These are phyloP conservation scores for Fusarium praegraminearum DNA, from an alignment of 2,329 filamentous ascomycete genomes.

Conservation along the genomic window DNA sequence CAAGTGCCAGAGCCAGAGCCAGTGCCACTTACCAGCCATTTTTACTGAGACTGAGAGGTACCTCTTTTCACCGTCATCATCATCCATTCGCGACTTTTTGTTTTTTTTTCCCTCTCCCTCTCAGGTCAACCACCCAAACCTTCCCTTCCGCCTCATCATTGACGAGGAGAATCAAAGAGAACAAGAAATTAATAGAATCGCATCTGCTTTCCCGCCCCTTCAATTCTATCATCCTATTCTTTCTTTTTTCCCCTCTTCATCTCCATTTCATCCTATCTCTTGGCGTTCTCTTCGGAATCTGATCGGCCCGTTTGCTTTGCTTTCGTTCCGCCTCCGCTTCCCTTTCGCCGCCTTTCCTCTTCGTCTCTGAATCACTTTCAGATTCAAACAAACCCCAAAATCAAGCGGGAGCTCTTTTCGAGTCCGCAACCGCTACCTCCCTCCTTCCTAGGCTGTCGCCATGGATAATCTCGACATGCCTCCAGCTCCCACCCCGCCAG, in stretches of 20 bases:
- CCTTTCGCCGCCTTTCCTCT: constrained; percentile 34
- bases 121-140: constrained; percentile 10
- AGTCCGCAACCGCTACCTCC: constrained; percentile 42
- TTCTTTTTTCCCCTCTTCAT: constrained; percentile 7
- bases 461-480: constrained; percentile 58
- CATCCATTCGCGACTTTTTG: constrained; percentile 26
- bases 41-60: background rate
- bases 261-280: constrained; percentile 27
- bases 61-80: constrained; percentile 33
- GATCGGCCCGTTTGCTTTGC: constrained; percentile 44
- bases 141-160: constrained; percentile 22
- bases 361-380: constrained; percentile 26
- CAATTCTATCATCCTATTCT: constrained; percentile 12
- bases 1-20: background rate
- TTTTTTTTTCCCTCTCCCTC: constrained; percentile 11
- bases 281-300: constrained; percentile 40
- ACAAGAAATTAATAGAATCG: constrained; percentile 23
- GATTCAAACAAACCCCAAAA: constrained; percentile 9
- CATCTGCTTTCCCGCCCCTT: background rate
- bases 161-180: constrained; percentile 7
- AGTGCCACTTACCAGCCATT: constrained; percentile 19
- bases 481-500: constrained; percentile 64
- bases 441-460: constrained; percentile 35
- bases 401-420: constrained; percentile 37
- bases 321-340: constrained; percentile 45